These are phyloP conservation scores for Ceratobasidium sp. DNA, from an alignment of 1,284 basidiomycete genomes.

Conservation along the genomic window DNA sequence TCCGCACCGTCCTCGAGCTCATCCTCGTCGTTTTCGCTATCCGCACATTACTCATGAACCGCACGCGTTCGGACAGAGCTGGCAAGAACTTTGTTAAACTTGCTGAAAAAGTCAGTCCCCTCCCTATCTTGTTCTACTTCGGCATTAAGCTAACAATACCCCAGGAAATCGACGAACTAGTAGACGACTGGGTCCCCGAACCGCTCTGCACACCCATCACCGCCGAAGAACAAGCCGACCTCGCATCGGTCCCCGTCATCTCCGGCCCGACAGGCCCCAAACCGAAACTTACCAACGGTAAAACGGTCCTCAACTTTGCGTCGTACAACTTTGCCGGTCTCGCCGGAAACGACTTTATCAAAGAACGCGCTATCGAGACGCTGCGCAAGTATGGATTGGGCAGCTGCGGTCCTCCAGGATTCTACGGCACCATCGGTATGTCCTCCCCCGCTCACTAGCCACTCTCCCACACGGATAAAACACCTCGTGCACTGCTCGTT, in stretches of 20 bases:
- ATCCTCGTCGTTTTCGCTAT: slow-evolving; percentile 92
- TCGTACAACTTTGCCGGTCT: slow-evolving; percentile 95
- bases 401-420: slow-evolving; percentile 96
- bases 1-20: slow-evolving; percentile 91
- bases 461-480: slow-evolving; percentile 10
- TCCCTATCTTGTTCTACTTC: background rate
- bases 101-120: slow-evolving; percentile 81
- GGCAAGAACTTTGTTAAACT: slow-evolving; percentile 95
- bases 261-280: slow-evolving; percentile 86
- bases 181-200: slow-evolving; percentile 95
- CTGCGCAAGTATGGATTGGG: slow-evolving; percentile 95
- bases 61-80: slow-evolving; percentile 87
- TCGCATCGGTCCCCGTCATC: slow-evolving; percentile 83
- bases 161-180: slow-evolving; percentile 97
- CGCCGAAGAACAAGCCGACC: slow-evolving; percentile 74
- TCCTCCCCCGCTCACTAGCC: slow-evolving; percentile 32
- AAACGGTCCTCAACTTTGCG: slow-evolving; percentile 89
- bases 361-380: slow-evolving; percentile 87
- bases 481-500: background rate
- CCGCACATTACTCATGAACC: slow-evolving; percentile 88
- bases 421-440: slow-evolving; percentile 95
- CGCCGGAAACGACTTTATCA: slow-evolving; percentile 89
- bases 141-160: slow-evolving; percentile 17
- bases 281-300: slow-evolving; percentile 84
- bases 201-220: slow-evolving; percentile 79